A percentile compares a stretch with the other conserved stretches of the same genome.
Evolutionary conservation across 106 monocot species (phyloP).

Genomic region (Vanilla planifolia): DNA sequence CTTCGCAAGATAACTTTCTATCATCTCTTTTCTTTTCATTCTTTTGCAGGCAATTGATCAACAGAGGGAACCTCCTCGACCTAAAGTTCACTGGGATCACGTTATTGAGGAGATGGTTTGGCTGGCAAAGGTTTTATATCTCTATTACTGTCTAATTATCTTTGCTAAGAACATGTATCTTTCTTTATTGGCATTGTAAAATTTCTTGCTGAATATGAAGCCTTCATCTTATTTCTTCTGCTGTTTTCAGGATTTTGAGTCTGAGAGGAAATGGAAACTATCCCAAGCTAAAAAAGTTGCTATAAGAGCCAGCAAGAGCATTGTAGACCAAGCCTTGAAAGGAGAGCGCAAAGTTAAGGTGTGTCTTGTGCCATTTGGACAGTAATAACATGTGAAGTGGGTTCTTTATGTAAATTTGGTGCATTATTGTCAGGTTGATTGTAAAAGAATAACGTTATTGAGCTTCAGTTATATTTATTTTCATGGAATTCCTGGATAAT

Average conservation of each 20-base stretch:
- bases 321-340: slow-evolving; percentile 58
- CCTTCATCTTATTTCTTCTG: not conserved
- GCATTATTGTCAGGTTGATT: not conserved
- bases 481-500: not conserved
- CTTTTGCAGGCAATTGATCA: slow-evolving; percentile 63
- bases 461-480: slow-evolving; percentile 1
- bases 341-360: slow-evolving; percentile 97
- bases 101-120: slow-evolving; percentile 97
- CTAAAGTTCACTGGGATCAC: slow-evolving; percentile 96
- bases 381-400: no score
- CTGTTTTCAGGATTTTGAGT: slow-evolving; percentile 79
- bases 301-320: slow-evolving; percentile 68
- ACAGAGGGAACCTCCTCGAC: slow-evolving; percentile 76
- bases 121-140: slow-evolving; percentile 70
- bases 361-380: slow-evolving; percentile 4
- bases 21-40: slow-evolving; percentile 1
- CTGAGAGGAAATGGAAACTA: slow-evolving; percentile 98
- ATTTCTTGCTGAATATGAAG: not conserved
- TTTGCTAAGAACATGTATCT: not conserved
- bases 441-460: not conserved
- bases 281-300: slow-evolving; percentile 91
- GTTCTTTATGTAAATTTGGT: no score
- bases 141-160: not conserved
- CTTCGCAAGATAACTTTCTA: not conserved
- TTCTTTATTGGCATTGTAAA: not conserved